Conservation (phyloP, 257 asterid genomes). For the Nicotiana obtusifolia region DNA sequence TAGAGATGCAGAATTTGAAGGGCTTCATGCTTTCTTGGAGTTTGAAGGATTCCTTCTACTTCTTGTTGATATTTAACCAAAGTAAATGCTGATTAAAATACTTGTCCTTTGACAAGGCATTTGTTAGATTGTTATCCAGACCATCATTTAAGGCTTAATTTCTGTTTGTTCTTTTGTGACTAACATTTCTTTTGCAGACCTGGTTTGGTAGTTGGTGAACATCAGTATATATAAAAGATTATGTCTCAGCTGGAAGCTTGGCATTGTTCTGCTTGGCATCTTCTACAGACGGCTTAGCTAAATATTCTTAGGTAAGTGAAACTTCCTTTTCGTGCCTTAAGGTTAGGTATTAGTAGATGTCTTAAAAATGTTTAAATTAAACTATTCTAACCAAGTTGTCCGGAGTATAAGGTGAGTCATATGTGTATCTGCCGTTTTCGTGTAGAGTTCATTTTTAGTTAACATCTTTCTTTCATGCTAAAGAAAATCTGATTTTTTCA, state of each 20-base stretch:
- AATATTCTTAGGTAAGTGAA: neutral
- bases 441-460: too few relatives aligned
- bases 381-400: too few relatives aligned
- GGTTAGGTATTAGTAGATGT: too few relatives aligned
- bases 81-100: neutral
- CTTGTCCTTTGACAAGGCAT: neutral
- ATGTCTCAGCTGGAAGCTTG: neutral
- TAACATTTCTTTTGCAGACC: neutral
- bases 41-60: conserved; percentile 1
- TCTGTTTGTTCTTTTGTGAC: neutral
- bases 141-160: neutral
- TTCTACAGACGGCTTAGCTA: neutral
- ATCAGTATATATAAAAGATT: neutral
- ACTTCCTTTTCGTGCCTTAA: neutral
- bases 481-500: too few relatives aligned
- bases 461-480: too few relatives aligned
- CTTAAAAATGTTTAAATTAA: too few relatives aligned
- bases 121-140: neutral
- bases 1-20: conserved; percentile 18
- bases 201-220: neutral
- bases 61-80: neutral
- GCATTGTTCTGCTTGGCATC: neutral
- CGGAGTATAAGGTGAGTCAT: too few relatives aligned
- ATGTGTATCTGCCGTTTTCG: too few relatives aligned
- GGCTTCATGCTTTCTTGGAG: conserved; percentile 29